Conservation (phyloP, 352 stramenopile genomes). For the Phytopythium helicoides region DNA sequence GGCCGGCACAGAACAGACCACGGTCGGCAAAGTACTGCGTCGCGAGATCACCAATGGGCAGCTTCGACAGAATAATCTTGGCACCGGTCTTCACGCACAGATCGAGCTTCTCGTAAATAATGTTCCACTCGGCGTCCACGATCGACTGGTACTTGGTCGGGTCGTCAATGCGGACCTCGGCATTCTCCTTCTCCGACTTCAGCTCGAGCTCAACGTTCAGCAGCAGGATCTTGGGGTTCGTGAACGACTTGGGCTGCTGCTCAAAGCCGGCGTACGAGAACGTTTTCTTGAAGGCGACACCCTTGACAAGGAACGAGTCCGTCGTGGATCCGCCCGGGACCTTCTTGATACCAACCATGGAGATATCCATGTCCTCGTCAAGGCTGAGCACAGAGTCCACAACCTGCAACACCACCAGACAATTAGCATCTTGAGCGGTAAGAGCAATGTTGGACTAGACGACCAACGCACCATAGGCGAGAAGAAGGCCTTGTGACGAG, state of each 20-base stretch:
- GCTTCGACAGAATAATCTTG: slow-evolving; percentile 98
- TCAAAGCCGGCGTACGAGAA: slow-evolving; percentile 99
- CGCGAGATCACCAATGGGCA: slow-evolving; percentile 95
- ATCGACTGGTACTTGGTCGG: slow-evolving; percentile 99
- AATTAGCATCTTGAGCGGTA: too few species aligned
- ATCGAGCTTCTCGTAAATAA: slow-evolving; percentile 99
- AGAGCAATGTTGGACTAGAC: too few species aligned
- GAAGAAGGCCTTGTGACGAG: slow-evolving; percentile 96
- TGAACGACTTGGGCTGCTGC: slow-evolving; percentile 98
- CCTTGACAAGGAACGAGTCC: slow-evolving; percentile 97
- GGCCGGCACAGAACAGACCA: slow-evolving; percentile 97
- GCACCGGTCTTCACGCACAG: slow-evolving; percentile 89
- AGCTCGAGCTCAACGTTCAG: slow-evolving; percentile 99
- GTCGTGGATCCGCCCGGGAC: slow-evolving; percentile 97
- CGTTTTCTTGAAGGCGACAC: slow-evolving; percentile 99
- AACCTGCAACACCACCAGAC: slow-evolving; percentile 44
- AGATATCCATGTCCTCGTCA: slow-evolving; percentile 85
- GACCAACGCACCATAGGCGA: slow-evolving; percentile 90
- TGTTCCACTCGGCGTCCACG: slow-evolving; percentile 99
- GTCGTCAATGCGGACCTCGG: slow-evolving; percentile 97
- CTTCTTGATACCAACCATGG: slow-evolving; percentile 98
- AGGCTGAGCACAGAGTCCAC: slow-evolving; percentile 95
- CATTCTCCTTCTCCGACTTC: slow-evolving; percentile 99
- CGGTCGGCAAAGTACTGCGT: slow-evolving; percentile 99
- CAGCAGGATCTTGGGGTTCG: slow-evolving; percentile 95